Percentiles rank a stretch among this genome's conserved stretches.
Evolutionary conservation across 2,329 filamentous ascomycete species (phyloP).

Genomic region (Pseudogymnoascus pannorum): DNA sequence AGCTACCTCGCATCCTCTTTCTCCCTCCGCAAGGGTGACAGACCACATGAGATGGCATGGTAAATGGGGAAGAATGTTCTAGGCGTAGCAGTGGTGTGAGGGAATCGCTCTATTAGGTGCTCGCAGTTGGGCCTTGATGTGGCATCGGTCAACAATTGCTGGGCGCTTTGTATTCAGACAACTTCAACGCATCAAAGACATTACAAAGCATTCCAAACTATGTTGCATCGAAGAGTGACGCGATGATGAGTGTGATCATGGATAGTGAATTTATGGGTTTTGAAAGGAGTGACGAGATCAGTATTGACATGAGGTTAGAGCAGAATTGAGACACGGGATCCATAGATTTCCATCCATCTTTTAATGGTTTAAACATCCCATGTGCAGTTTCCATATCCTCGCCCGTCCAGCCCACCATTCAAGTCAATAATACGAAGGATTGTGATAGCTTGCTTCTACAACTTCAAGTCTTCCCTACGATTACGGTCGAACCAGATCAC

Average conservation of each 20-base stretch:
- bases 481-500: not conserved
- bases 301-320: slow-evolving; percentile 5
- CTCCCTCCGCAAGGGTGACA: slow-evolving; percentile 98
- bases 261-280: slow-evolving; percentile 7
- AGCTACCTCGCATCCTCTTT: slow-evolving; percentile 94
- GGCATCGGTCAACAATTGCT: slow-evolving; percentile 9
- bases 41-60: slow-evolving; percentile 99
- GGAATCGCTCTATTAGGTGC: slow-evolving; percentile 8
- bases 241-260: slow-evolving; percentile 8
- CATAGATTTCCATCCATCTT: slow-evolving; percentile 1
- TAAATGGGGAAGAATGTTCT: slow-evolving; percentile 46
- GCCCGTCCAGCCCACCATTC: not conserved
- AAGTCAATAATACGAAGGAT: not conserved
- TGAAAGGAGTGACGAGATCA: slow-evolving; percentile 4
- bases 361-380: not conserved
- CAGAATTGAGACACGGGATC: slow-evolving; percentile 3
- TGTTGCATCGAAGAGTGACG: slow-evolving; percentile 5
- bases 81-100: slow-evolving; percentile 23
- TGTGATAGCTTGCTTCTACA: not conserved
- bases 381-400: not conserved
- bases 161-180: slow-evolving; percentile 11
- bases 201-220: slow-evolving; percentile 10
- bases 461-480: not conserved
- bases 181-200: slow-evolving; percentile 11
- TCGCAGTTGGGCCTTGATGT: slow-evolving; percentile 10